phyloP scores from a whole-genome alignment of 169 alveolate species.

The Plasmodium fragile region DNA sequence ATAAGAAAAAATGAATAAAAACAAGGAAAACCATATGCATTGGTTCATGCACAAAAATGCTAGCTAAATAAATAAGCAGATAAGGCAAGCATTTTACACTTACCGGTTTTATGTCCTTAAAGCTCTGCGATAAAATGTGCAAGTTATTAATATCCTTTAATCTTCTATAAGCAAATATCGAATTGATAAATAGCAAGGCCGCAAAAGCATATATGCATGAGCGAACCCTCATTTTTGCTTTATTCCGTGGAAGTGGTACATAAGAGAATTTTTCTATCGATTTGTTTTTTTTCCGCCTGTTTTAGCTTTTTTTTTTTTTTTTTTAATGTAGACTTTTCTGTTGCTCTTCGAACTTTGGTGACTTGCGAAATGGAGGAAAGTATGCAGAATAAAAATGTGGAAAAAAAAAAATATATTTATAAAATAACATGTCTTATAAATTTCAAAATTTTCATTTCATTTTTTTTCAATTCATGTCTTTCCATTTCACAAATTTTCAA shows the following conservation, averaged over 20 bases:
- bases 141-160: not conserved
- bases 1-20: not conserved
- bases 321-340: not conserved
- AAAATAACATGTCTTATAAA: constrained; percentile 5
- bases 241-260: not conserved
- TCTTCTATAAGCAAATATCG: constrained; percentile 38
- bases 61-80: not conserved
- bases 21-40: not conserved
- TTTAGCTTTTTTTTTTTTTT: constrained; percentile 8
- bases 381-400: not conserved
- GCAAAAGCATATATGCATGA: not conserved
- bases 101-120: constrained; percentile 25
- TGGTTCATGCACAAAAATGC: not conserved
- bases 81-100: not conserved
- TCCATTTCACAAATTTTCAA: not conserved
- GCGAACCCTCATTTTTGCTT: constrained; percentile 30
- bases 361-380: not conserved
- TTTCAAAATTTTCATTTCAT: not conserved
- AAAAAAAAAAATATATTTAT: not conserved
- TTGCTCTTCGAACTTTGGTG: not conserved
- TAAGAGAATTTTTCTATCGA: not conserved
- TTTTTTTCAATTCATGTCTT: too few relatives aligned
- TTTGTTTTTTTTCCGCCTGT: not conserved
- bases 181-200: not conserved
- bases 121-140: constrained; percentile 10